Conservation (phyloP, 257 asterid species). For the Solanum raphanifolium region DNA sequence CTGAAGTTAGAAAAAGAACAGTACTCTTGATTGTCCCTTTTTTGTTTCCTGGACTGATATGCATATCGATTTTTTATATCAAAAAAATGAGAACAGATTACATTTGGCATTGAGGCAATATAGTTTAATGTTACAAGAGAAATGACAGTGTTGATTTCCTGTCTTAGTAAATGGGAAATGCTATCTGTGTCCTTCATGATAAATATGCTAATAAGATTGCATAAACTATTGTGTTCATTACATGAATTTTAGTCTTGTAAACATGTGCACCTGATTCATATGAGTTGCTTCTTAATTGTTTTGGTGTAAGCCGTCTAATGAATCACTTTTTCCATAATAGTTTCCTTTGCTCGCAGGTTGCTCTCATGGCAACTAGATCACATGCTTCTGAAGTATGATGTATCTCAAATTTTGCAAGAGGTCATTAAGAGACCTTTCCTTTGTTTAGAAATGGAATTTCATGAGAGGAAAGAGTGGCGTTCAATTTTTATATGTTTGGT, state of each 20-base stretch:
- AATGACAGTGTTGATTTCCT: neutral
- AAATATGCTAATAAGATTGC: neutral
- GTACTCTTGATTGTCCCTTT: neutral
- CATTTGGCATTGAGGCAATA: neutral
- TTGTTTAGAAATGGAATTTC: constrained; percentile 34
- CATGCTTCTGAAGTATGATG: constrained; percentile 44
- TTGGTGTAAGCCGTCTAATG: neutral
- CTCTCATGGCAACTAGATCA: constrained; percentile 63
- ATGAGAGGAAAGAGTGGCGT: constrained; percentile 58
- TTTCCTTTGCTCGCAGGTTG: constrained; percentile 40
- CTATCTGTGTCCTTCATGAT: neutral
- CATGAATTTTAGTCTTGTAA: neutral
- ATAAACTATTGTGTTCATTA: neutral
- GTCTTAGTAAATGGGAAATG: neutral
- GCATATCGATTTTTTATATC: neutral
- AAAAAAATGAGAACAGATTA: neutral
- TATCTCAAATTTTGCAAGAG: constrained; percentile 49
- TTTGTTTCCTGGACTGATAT: neutral
- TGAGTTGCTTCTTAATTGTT: neutral
- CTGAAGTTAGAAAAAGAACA: neutral
- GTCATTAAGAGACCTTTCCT: constrained; percentile 41
- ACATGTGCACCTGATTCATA: neutral
- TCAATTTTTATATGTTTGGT: constrained; percentile 47
- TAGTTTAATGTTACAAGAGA: neutral
- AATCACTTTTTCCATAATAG: neutral